These are phyloP conservation scores for Colletotrichum euphorbiae DNA, from an alignment of 2,329 filamentous ascomycete genomes.

Conservation along the genomic window DNA sequence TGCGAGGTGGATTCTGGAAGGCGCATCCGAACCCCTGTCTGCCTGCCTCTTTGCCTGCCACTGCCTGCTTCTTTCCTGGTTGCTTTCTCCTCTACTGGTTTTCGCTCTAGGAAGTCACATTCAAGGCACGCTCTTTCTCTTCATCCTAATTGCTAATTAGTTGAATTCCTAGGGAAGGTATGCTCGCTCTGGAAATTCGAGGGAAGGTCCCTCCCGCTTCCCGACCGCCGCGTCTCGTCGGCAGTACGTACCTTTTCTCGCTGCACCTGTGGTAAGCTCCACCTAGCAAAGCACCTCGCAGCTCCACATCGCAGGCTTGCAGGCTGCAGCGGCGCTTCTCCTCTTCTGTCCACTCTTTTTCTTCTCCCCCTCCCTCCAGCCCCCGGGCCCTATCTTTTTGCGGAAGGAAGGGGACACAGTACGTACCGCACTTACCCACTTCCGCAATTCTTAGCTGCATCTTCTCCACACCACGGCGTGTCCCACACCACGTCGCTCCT, in stretches of 20 bases:
- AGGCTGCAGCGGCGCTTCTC: conserved; percentile 10
- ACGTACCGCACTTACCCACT: conserved; percentile 4
- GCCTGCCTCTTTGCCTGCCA: neutral
- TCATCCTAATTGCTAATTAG: no score
- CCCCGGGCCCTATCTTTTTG: conserved; percentile 7
- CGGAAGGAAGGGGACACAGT: conserved; percentile 17
- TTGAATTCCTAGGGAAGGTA: no score
- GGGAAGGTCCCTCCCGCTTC: no score
- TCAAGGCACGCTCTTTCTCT: no score
- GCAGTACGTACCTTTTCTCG: neutral
- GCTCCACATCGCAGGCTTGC: no score
- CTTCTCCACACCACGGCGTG: conserved; percentile 32
- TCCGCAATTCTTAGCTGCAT: neutral
- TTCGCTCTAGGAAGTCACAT: no score
- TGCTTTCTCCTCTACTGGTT: neutral
- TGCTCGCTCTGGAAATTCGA: no score
- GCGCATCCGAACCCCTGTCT: neutral
- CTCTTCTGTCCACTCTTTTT: conserved; percentile 32
- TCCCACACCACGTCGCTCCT: neutral
- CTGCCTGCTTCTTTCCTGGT: neutral
- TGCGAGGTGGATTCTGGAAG: conserved; percentile 9
- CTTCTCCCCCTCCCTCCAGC: neutral
- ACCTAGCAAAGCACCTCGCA: no score
- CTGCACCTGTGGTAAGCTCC: no score
- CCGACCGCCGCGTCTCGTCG: no score